Evolutionary conservation across 2,329 filamentous ascomycete species (phyloP), one percentile per base, ranked within the genome.

Genomic region (Talaromyces sp.): DNA sequence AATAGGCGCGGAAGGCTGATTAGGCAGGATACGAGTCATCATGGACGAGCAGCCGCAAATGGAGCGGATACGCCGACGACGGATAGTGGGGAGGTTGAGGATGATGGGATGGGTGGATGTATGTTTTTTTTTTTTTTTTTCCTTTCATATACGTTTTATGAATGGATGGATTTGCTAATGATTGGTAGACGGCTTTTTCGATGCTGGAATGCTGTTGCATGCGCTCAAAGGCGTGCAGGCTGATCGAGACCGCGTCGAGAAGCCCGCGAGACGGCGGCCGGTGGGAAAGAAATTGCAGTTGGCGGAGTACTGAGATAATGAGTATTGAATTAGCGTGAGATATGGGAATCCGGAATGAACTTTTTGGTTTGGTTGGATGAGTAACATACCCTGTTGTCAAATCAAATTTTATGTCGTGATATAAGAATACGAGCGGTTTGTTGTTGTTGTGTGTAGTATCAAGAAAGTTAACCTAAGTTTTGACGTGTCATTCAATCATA

Each of bases 81-180:
- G 50, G 90, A 92, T 67, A 91, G 88, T 69, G 79, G 84, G 31
- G 83, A 84, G 52, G 82, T 87, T 35, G 92, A 90, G 66, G 92
- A 96, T 75, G 92, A 96, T 70, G 91, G 91, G 65, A 82, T 97
- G 71, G 92, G 92, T 66, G 92, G 93, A 75, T 97, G 92, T 96
- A 85, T 88, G 90, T 87, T 65, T 62, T 69, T 57, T 43, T 32
- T 54, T 51, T 29, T n/a, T 11, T 51, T 27, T 27, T 12, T 17
- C 19, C 14, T 14, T 51, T 27, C 5, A 9, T 57, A n/a, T 56
- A 3, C 54, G 2, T 9, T 50, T 21, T 24, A 35, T 27, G 3
- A 1, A 10, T 2, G 10, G 21, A 21, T 3, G n/a, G 3, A 8
- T 19, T n/a, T 46, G n/a, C 53, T 46, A 32, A 41, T 50, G 3